Percentiles rank a stretch among this genome's conserved stretches.
phyloP scores from a whole-genome alignment of 2,329 filamentous ascomycete genomes.

The Talaromyces sp. region DNA sequence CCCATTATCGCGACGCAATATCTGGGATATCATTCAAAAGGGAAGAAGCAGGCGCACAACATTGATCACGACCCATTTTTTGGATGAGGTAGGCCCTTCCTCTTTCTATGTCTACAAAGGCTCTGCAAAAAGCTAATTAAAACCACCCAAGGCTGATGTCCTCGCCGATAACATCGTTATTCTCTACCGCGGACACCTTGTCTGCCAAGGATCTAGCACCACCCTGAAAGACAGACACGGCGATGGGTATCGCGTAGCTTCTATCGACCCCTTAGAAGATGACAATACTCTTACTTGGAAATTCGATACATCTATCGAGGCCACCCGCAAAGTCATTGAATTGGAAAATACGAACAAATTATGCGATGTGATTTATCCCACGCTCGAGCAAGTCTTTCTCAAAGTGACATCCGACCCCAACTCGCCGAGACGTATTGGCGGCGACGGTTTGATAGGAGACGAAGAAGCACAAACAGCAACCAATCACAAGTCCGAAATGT shows the following conservation, averaged over 20 bases:
- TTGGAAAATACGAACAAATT: constrained; percentile 57
- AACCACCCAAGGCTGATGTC: constrained; percentile 59
- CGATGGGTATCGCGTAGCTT: constrained; percentile 73
- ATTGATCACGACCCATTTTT: constrained; percentile 84
- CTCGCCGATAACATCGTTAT: constrained; percentile 86
- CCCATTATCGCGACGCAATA: constrained; percentile 77
- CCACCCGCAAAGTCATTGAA: constrained; percentile 68
- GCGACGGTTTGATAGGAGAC: constrained; percentile 2
- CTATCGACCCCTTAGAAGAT: not conserved
- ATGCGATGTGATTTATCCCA: constrained; percentile 82
- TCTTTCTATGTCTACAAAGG: not conserved
- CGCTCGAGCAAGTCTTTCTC: constrained; percentile 88
- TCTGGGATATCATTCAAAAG: constrained; percentile 87
- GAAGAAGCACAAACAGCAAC: constrained; percentile 9
- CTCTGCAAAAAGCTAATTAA: not conserved
- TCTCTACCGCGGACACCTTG: constrained; percentile 75
- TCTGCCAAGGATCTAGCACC: constrained; percentile 77
- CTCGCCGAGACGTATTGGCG: not conserved
- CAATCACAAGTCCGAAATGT: not conserved
- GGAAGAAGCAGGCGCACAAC: constrained; percentile 79
- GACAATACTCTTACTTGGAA: not conserved
- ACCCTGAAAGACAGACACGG: constrained; percentile 78
- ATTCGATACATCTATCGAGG: constrained; percentile 67
- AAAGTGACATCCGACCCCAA: constrained; percentile 33
- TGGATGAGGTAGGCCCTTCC: constrained; percentile 62